Percentiles rank a stretch among this genome's conserved stretches.
These are phyloP conservation scores for Globisporangium emineosum DNA, from an alignment of 352 stramenopile genomes.

Conservation along the genomic window DNA sequence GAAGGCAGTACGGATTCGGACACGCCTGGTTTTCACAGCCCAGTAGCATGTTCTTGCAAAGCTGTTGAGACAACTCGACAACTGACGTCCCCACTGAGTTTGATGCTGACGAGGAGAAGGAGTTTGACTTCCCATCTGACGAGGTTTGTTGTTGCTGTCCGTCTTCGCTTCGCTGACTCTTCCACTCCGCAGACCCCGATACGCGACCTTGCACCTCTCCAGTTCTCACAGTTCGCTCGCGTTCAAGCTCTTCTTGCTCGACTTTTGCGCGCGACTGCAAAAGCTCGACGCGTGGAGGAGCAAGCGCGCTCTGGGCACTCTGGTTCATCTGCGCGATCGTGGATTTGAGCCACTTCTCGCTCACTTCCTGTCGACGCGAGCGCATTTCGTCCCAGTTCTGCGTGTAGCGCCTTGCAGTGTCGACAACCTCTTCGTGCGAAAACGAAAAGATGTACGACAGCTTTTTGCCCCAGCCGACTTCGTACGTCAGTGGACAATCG, in stretches of 20 bases:
- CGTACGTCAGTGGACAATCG: constrained; percentile 92
- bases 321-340: constrained; percentile 60
- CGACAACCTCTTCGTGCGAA: constrained; percentile 84
- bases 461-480: constrained; percentile 94
- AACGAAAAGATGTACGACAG: constrained; percentile 92
- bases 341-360: constrained; percentile 54
- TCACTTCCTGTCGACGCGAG: constrained; percentile 56
- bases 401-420: constrained; percentile 86
- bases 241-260: constrained; percentile 51
- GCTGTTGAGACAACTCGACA: constrained; percentile 36
- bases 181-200: constrained; percentile 80
- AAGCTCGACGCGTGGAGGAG: constrained; percentile 29
- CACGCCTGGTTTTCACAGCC: constrained; percentile 33
- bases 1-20: constrained; percentile 43
- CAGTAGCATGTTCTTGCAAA: constrained; percentile 46
- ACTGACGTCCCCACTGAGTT: not conserved
- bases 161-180: constrained; percentile 64
- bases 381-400: constrained; percentile 65
- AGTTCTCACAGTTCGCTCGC: constrained; percentile 28
- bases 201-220: constrained; percentile 65
- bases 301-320: constrained; percentile 24
- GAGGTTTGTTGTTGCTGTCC: constrained; percentile 18
- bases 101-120: not conserved
- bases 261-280: constrained; percentile 30
- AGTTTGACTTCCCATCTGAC: not conserved